Conservation (phyloP, 352 stramenopile species). For the Phytophthora hibernalis region DNA sequence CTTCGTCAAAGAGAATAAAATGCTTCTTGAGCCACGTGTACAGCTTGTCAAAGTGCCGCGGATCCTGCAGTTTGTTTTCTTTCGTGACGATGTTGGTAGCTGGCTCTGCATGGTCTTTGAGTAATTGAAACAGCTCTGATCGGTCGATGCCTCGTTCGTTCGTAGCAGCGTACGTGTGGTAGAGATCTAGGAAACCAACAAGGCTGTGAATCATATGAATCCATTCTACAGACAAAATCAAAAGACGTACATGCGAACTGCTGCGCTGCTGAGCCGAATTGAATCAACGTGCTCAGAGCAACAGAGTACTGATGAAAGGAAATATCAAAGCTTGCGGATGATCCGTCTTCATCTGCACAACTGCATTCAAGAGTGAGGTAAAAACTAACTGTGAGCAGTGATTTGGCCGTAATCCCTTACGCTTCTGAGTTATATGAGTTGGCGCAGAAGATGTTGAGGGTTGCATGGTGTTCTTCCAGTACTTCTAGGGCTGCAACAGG, state of each 20-base stretch:
- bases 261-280: conserved; percentile 46
- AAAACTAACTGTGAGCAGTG: background rate
- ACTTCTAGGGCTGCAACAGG: conserved; percentile 43
- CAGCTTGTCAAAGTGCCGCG: conserved; percentile 63
- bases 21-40: conserved; percentile 85
- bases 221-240: background rate
- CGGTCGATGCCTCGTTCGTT: conserved; percentile 66
- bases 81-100: conserved; percentile 27
- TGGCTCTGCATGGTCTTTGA: conserved; percentile 59
- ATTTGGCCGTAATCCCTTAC: conserved; percentile 13
- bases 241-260: conserved; percentile 65
- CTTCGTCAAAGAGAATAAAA: conserved; percentile 53
- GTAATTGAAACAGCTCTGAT: conserved; percentile 56
- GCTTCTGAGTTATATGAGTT: conserved; percentile 19
- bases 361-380: background rate
- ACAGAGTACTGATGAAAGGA: conserved; percentile 67
- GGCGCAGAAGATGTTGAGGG: conserved; percentile 53
- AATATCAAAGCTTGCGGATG: conserved; percentile 24
- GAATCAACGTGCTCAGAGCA: conserved; percentile 50
- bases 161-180: conserved; percentile 60
- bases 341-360: conserved; percentile 7
- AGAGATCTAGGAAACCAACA: conserved; percentile 43
- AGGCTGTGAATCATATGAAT: background rate
- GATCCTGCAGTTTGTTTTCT: conserved; percentile 33
- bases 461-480: conserved; percentile 52